phyloP scores from a whole-genome alignment of 225 moss, liverwort and hornwort species.

The Marchantia polymorpha region DNA sequence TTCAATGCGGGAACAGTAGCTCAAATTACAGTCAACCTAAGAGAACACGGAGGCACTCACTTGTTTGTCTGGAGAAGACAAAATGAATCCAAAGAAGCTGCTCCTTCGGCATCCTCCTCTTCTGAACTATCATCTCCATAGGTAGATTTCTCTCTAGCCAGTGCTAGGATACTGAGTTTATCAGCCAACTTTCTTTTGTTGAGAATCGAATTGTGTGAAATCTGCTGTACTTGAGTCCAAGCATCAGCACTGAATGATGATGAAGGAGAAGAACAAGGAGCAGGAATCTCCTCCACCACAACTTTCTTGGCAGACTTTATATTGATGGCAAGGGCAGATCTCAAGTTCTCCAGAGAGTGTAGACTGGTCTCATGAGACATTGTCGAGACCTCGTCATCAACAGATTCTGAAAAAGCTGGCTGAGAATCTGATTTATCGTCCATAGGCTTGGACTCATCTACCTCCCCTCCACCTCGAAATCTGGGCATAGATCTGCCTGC shows the following conservation, averaged over 20 bases:
- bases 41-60: background rate
- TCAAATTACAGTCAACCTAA: background rate
- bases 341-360: slow-evolving; percentile 11
- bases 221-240: slow-evolving; percentile 12
- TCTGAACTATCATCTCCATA: slow-evolving; percentile 9
- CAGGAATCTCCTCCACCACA: slow-evolving; percentile 22
- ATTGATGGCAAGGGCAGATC: slow-evolving; percentile 12
- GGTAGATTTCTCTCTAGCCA: slow-evolving; percentile 12
- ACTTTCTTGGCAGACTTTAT: slow-evolving; percentile 14
- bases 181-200: slow-evolving; percentile 21
- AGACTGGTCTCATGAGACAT: slow-evolving; percentile 2
- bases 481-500: slow-evolving; percentile 17
- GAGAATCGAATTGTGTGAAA: slow-evolving; percentile 6
- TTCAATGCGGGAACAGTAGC: background rate
- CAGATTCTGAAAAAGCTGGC: slow-evolving; percentile 10
- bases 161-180: slow-evolving; percentile 14
- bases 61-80: slow-evolving; percentile 18
- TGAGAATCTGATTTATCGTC: slow-evolving; percentile 13
- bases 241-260: slow-evolving; percentile 6
- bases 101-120: slow-evolving; percentile 6
- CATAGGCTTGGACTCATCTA: slow-evolving; percentile 19
- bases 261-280: slow-evolving; percentile 17
- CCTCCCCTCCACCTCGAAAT: slow-evolving; percentile 8
- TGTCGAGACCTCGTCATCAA: slow-evolving; percentile 7
- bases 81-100: background rate